Evolutionary conservation across 352 stramenopile species (phyloP).

Genomic region (Saprolegnia parasitica): DNA sequence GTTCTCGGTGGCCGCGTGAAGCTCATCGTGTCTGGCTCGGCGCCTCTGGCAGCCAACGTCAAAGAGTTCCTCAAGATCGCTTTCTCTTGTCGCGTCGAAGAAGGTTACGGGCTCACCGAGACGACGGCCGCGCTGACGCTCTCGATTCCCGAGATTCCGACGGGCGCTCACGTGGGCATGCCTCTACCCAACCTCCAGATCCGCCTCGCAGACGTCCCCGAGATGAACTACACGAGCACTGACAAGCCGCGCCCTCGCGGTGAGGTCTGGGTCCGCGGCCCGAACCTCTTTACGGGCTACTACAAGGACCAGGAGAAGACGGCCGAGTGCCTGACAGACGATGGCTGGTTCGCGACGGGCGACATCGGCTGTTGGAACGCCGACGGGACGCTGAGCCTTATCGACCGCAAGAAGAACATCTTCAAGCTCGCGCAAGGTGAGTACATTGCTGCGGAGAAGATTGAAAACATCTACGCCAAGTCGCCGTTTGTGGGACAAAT

Average conservation of each 20-base stretch:
- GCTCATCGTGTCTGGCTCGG: slow-evolving; percentile 90
- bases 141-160: slow-evolving; percentile 43
- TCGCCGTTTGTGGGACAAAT: slow-evolving; percentile 90
- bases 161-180: slow-evolving; percentile 89
- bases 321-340: slow-evolving; percentile 83
- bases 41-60: slow-evolving; percentile 87
- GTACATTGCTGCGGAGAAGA: slow-evolving; percentile 96
- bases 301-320: slow-evolving; percentile 94
- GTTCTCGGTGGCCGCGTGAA: slow-evolving; percentile 87
- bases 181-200: slow-evolving; percentile 86
- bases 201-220: slow-evolving; percentile 92
- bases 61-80: slow-evolving; percentile 96
- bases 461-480: slow-evolving; percentile 94
- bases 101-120: slow-evolving; percentile 96
- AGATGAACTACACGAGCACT: slow-evolving; percentile 94
- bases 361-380: slow-evolving; percentile 95
- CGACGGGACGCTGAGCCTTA: slow-evolving; percentile 88
- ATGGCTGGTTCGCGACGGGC: slow-evolving; percentile 96
- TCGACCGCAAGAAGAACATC: slow-evolving; percentile 92
- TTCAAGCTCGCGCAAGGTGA: slow-evolving; percentile 94
- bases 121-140: slow-evolving; percentile 83
- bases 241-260: slow-evolving; percentile 65
- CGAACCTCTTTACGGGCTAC: slow-evolving; percentile 71
- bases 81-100: slow-evolving; percentile 87
- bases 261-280: slow-evolving; percentile 49